Conservation (phyloP, 495 filamentous ascomycete genomes). For the Peziza echinospora region DNA sequence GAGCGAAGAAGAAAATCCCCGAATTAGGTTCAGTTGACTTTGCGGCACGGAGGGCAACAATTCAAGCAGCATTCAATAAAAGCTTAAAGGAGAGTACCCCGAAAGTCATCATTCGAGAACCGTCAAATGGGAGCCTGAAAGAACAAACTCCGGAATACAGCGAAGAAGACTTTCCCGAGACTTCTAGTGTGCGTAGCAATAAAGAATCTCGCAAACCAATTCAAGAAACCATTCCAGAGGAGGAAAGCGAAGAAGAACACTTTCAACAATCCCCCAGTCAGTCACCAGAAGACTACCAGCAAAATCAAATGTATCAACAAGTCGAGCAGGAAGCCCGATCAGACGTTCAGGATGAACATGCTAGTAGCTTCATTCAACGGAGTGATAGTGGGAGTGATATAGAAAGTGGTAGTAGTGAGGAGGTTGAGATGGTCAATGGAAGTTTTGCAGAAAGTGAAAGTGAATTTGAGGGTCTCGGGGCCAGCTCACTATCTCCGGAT, state of each 20-base stretch:
- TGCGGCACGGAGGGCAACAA: constrained; percentile 38
- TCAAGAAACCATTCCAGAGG: constrained; percentile 16
- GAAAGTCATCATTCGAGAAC: constrained; percentile 7
- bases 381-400: no score
- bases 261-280: neutral
- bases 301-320: neutral
- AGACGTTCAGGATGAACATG: neutral
- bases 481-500: neutral
- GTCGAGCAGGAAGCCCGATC: neutral
- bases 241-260: constrained; percentile 11
- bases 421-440: neutral
- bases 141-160: constrained; percentile 10
- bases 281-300: no score
- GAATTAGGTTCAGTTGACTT: constrained; percentile 39
- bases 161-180: neutral
- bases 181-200: neutral
- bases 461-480: no score
- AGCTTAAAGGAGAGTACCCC: constrained; percentile 33
- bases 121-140: constrained; percentile 12
- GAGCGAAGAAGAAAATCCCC: constrained; percentile 16
- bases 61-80: constrained; percentile 43
- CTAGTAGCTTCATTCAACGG: no score
- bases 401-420: neutral
- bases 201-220: constrained; percentile 9
- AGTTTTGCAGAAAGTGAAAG: neutral